Conservation (phyloP, 2,329 filamentous ascomycete genomes). For the Corinectria fuckeliana region DNA sequence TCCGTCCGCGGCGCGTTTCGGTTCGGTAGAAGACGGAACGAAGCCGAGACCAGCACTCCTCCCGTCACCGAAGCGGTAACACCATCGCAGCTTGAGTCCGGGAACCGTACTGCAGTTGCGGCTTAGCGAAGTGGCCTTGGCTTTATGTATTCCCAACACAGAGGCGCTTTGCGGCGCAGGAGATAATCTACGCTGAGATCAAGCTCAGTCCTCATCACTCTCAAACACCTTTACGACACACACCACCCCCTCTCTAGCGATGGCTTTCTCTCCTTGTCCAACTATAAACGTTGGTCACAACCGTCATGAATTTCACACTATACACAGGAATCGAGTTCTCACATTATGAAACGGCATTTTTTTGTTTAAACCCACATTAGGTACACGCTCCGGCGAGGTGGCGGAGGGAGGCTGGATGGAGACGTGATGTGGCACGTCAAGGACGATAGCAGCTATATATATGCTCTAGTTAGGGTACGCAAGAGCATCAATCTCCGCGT, state of each 20-base stretch:
- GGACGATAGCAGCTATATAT: constrained; percentile 30
- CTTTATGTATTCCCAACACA: constrained; percentile 13
- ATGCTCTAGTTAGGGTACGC: constrained; percentile 24
- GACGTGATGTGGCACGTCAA: constrained; percentile 19
- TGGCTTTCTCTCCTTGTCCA: constrained; percentile 41
- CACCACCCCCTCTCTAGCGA: constrained; percentile 34
- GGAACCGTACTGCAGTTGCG: constrained; percentile 39
- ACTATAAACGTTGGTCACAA: constrained; percentile 26
- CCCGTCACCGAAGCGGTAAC: constrained; percentile 42
- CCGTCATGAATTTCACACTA: constrained; percentile 38
- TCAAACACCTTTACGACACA: constrained; percentile 29
- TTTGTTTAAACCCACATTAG: constrained; percentile 20
- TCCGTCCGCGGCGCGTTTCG: constrained; percentile 43
- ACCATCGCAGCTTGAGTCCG: constrained; percentile 56
- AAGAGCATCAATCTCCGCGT: constrained; percentile 1
- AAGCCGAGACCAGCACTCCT: constrained; percentile 20
- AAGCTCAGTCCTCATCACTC: not conserved
- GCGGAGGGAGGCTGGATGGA: constrained; percentile 4
- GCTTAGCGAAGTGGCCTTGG: constrained; percentile 21
- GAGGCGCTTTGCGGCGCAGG: not conserved
- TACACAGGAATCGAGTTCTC: constrained; percentile 35
- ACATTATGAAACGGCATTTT: constrained; percentile 37
- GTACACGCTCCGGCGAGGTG: constrained; percentile 24
- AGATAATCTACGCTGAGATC: not conserved
- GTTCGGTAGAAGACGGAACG: constrained; percentile 40